Evolutionary conservation across 495 filamentous ascomycete species (phyloP).

Genomic region (Jackrogersella minutella): DNA sequence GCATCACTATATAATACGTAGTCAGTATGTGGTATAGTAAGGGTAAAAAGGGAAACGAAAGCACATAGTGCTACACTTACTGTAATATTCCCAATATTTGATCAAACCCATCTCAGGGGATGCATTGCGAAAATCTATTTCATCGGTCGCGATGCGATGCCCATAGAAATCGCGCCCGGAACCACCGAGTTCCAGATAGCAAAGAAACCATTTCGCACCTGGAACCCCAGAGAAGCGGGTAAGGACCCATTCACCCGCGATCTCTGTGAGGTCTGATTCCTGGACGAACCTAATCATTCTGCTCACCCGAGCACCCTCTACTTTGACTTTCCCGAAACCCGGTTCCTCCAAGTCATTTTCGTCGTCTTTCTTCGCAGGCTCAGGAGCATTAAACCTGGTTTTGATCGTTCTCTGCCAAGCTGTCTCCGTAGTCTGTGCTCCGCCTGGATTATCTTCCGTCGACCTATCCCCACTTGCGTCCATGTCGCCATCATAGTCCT

Average conservation of each 20-base stretch:
- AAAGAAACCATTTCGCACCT: constrained; percentile 58
- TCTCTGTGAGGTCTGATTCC: constrained; percentile 45
- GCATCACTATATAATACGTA: constrained; percentile 31
- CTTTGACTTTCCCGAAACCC: constrained; percentile 26
- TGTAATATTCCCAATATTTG: constrained; percentile 51
- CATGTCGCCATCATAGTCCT: background rate
- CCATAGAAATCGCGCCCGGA: constrained; percentile 49
- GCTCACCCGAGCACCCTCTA: constrained; percentile 45
- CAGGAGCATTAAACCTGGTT: background rate
- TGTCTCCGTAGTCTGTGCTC: background rate
- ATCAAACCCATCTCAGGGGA: constrained; percentile 49
- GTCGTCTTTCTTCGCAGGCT: background rate
- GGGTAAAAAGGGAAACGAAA: background rate
- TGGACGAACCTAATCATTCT: constrained; percentile 55
- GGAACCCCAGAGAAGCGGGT: constrained; percentile 53
- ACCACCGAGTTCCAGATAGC: constrained; percentile 52
- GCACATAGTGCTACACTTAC: background rate
- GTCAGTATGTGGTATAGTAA: background rate
- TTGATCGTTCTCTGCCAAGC: constrained; percentile 9
- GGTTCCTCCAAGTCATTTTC: background rate
- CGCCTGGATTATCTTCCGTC: background rate
- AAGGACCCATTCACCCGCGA: constrained; percentile 60
- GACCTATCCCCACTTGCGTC: constrained; percentile 12
- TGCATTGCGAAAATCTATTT: constrained; percentile 50
- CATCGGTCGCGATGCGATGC: constrained; percentile 48